Base-by-base conservation (phyloP, 2,329 filamentous ascomycete species). In the Cladophialophora bantiana region DNA sequence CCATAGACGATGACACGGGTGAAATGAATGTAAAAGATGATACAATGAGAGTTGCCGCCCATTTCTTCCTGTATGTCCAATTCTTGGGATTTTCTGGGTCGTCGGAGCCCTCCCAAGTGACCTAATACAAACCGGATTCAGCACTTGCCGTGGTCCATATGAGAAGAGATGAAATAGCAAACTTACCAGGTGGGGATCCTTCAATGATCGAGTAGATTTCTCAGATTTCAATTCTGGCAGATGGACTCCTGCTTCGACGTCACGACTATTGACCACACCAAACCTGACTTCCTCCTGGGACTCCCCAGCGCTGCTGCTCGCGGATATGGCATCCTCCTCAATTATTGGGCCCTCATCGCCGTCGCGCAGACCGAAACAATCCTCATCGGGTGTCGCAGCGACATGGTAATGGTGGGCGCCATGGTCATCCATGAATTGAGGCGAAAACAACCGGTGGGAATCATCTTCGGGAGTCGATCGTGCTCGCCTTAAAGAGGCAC, bases 1-100 rank as follows among this genome's bases (percentile, higher is more conserved):
- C 74, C 83, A 90, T 89, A 40, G 85, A 86, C 4, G 85, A 88
- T 1, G 87, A 86, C 32, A 90, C 85, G 0, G 88, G 87, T 2
- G 86, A 87, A 66, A 89, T 85, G 70, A 89, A 83, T 1, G 86
- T 88, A 74, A 88, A 88, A 58, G 80, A 78, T 0, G 86, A 83
- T 35, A 88, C 79, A 62, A 86, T 79, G 45, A 86, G 77, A 1
- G 85, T 83, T 20, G 83, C 83, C 1, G 78, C 77, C 88, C 87
- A 89, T 75, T 88, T 89, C 73, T 81, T 84, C 36, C 75, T 77
- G 35, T 77, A 77, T 0, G 80, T 67, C 87, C 88, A 90, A 75
- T 88, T 87, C 64, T 79, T 78, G 0, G 81, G 81, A 58, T 83
- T 82, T 5, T 76, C 75, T 0, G 79, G 78, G 62, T 83, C 81